Evolutionary conservation across 2,329 filamentous ascomycete species (phyloP).

Genomic region (Dactylellina leptospora): DNA sequence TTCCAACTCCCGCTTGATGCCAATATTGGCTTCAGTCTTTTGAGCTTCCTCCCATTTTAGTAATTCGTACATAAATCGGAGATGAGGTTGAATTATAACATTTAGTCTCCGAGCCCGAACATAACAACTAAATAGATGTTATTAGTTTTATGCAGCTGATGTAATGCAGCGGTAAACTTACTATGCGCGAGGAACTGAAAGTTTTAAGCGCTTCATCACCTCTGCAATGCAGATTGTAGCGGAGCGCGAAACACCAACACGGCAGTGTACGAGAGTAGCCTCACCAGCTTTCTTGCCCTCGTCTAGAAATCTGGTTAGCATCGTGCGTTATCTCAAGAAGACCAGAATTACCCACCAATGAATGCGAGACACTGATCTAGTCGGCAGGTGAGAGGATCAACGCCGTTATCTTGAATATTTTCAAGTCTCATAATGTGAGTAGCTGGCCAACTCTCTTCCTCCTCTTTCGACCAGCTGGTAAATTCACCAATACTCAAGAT

Average conservation of each 20-base stretch:
- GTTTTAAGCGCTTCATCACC: constrained; percentile 81
- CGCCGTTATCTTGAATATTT: constrained; percentile 93
- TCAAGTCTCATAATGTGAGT: constrained; percentile 84
- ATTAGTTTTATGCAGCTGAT: constrained; percentile 21
- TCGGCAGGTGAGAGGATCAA: constrained; percentile 86
- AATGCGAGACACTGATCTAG: constrained; percentile 88
- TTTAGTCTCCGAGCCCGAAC: constrained; percentile 91
- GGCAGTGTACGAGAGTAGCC: constrained; percentile 92
- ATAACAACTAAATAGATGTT: constrained; percentile 71
- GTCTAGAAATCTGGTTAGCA: constrained; percentile 66
- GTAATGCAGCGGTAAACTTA: constrained; percentile 60
- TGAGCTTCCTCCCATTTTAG: constrained; percentile 93
- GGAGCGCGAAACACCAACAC: constrained; percentile 92
- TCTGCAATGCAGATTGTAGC: constrained; percentile 99
- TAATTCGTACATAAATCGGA: constrained; percentile 93
- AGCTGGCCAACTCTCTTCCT: constrained; percentile 75
- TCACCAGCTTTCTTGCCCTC: constrained; percentile 78
- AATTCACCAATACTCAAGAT: constrained; percentile 92
- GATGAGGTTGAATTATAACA: constrained; percentile 96
- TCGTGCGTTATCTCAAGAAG: not conserved
- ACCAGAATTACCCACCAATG: constrained; percentile 74
- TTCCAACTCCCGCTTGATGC: constrained; percentile 79
- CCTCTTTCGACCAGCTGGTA: constrained; percentile 78
- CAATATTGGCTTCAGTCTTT: constrained; percentile 65
- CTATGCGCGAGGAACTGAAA: constrained; percentile 92